Base-by-base conservation (phyloP, 2,329 filamentous ascomycete genomes). In the Colletotrichum plurivorum region DNA sequence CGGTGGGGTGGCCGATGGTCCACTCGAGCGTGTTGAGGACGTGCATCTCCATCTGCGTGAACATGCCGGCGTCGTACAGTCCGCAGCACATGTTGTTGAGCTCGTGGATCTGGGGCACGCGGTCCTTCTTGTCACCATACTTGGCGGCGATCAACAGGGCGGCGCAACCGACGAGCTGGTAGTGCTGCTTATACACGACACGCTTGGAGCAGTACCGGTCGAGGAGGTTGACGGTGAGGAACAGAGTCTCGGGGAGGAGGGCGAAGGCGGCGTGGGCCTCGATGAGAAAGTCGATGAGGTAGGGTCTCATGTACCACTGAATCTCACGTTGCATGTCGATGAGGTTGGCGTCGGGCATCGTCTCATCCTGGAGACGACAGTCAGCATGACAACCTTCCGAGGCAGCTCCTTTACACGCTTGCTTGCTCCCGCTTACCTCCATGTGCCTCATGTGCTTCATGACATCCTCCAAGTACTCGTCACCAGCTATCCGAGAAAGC, bases 41-140 rank as follows among this genome's bases (percentile, higher is more conserved):
- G 81, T 99, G 96, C 95, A 97, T 98, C 84, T 99, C 96, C 96
- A 99, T 99, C 82, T 99, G 96, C 12, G 95, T 95, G 84, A 99
- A 99, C 96, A 99, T 99, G 84, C 97, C 95, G 57, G 97, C 94
- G 76, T 99, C 96, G 83, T 99, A 99, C 46, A 98, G 88, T 45
- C 93, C 95, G 83, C 96, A 98, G 88, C 96, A 99, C 96, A 99
- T 98, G 74, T 95, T 97, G 88, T 97, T 97, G 73, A 99, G 87
- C 80, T 99, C 96, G 79, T 94, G 91, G 79, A 99, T 97, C 73
- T 97, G 96, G 5, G 96, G 96, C n/a, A 99, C 96, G 59, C 95
- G 91, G 78, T 99, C 96, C 85, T 99, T 99, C 86, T 96, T 95
- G 84, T 99, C 96, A 67, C 95, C 95, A 79, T 98, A 99, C 87